Base-by-base conservation (phyloP, 225 moss, liverwort and hornwort genomes). In the Marchantia polymorpha region DNA sequence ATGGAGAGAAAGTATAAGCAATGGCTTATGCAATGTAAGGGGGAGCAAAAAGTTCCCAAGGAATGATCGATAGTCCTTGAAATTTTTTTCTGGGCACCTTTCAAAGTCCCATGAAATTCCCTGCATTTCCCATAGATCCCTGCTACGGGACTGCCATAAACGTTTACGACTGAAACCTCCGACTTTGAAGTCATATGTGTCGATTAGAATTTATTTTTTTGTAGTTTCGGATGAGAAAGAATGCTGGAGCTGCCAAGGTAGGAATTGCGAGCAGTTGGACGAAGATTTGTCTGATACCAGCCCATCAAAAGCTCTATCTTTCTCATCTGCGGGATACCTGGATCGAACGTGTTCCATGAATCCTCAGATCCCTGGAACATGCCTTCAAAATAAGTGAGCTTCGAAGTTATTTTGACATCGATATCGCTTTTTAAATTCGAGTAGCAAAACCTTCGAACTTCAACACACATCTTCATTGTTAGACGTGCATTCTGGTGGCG, bases 281-380 rank as follows among this genome's bases (percentile, higher is more conserved):
- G 92, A 67, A 93, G 65, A 76, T 94, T 92, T 31, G 83, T 46
- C 46, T 96, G 96, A 83, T 96, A 89, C 96, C 93, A 96, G 74
- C 91, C 92, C 61, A 96, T 83, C 19, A 92, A 79, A 48, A n/a
- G 87, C 86, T 86, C 93, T 88, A 81, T 83, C 84, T 68, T 87
- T 88, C 46, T 81, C 82, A 81, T 96, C 91, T 71, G 83, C 80
- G 54, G 96, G 93, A 76, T 96, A 96, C 93, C 96, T 94, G 79
- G 31, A 51, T 12, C 72, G 52, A 3, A 52, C 72, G 47, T 10
- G 52, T 16, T 30, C 11, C 7, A 39, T 15, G 15, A 9, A 0
- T 30, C 14, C 31, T 30, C 9, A 14, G 68, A 30, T 25, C 15
- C 4, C 1, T 7, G 15, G 13, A 23, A 23, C 64, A 12, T 64